Evolutionary conservation across 305 asterid species (phyloP), one percentile per base, ranked within the genome.

Genomic region (Petunia hybrid): DNA sequence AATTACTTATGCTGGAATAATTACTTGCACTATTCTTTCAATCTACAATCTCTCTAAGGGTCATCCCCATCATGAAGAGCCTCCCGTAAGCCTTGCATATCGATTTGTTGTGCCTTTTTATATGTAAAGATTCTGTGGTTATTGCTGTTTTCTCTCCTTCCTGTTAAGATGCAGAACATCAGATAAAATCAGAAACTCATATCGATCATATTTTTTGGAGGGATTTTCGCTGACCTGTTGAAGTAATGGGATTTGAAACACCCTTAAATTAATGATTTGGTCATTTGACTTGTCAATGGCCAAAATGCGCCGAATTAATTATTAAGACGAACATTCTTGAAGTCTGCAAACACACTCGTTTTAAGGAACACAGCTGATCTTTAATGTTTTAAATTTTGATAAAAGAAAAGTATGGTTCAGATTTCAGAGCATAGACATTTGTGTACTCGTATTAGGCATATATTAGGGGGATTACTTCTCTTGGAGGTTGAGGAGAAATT

Each of bases 1-100:
- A 90, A 90, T 93, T 62, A 77, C 93, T 1, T 90, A 88, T 83
- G 81, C 53, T 9, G 97, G 91, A 73, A 84, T 84, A 43, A 84
- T 64, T 42, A 1, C 89, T 1, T 90, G 97, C 87, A 57, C 88
- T 48, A 8, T 80, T 68, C 92, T 91, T 5, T 39, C 93, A 43
- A 36, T 67, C 69, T 80, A 80, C 71, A 88, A 67, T 82, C 93
- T 93, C 60, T 89, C 95, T 57, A 90, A 90, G 88, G 94, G 95
- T 75, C 97, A 93, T 83, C 88, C 86, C 1, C 97, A 90, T 80
- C 40, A 74, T 38, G 90, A 91, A 0, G 93, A 87, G 16, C 94
- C 91, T 69, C 95, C 95, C 45, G 95, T 93, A 85, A 89, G 92
- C 62, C 22, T 69, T 61, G 38, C 31, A 60, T 60, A 6, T 60